Percentiles rank a stretch among this genome's conserved stretches.
Conservation (phyloP, 208 protist genomes). For the Crithidia fasciculata region DNA sequence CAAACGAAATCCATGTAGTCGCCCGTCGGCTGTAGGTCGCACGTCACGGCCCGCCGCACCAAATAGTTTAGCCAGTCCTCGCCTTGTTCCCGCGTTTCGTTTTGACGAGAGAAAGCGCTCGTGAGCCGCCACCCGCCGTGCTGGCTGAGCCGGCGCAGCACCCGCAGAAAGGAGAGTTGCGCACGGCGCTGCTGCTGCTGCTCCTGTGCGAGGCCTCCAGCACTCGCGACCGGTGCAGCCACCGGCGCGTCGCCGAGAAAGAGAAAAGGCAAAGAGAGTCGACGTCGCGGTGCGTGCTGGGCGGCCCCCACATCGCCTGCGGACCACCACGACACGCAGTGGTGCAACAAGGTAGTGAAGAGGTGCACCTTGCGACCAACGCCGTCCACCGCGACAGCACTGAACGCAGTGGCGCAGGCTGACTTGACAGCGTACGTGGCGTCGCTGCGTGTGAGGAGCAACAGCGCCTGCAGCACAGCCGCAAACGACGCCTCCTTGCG, state of each 20-base stretch:
- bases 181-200: not conserved
- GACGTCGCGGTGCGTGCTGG: not conserved
- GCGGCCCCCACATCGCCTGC: not conserved
- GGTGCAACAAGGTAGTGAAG: slow-evolving; percentile 16
- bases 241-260: slow-evolving; percentile 13
- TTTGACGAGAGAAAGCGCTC: not conserved
- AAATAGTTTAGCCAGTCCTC: slow-evolving; percentile 42
- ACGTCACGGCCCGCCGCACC: slow-evolving; percentile 8
- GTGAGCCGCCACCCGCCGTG: slow-evolving; percentile 17
- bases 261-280: not conserved
- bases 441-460: slow-evolving; percentile 21
- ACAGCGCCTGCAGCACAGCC: slow-evolving; percentile 12
- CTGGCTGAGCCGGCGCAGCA: slow-evolving; percentile 19
- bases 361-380: slow-evolving; percentile 23
- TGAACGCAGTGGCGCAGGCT: not conserved
- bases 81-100: not conserved
- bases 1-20: slow-evolving; percentile 1
- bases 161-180: slow-evolving; percentile 24
- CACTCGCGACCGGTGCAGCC: not conserved
- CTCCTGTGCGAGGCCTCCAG: not conserved
- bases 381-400: slow-evolving; percentile 16
- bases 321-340: slow-evolving; percentile 30
- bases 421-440: not conserved
- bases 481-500: too few relatives aligned
- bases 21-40: slow-evolving; percentile 10